Evolutionary conservation across 2,329 filamentous ascomycete genomes (phyloP).

Genomic region (Venturia aucupariae): DNA sequence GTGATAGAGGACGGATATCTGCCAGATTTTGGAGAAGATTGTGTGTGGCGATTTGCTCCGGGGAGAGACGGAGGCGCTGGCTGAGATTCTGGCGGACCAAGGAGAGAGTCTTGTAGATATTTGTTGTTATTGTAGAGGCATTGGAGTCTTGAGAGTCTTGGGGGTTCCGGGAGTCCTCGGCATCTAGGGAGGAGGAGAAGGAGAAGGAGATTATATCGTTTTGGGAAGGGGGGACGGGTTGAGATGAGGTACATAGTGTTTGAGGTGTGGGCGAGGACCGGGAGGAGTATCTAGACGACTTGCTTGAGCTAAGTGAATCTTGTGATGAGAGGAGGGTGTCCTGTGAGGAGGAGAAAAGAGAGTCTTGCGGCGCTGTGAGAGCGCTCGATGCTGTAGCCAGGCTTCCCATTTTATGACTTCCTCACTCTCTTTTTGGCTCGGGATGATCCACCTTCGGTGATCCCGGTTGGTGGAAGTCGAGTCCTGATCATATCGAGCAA

Average conservation of each 20-base stretch:
- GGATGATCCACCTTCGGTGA: background rate
- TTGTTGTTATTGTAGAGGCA: background rate
- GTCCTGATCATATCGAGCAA: conserved; percentile 68
- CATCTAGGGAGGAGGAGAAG: background rate
- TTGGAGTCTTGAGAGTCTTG: background rate
- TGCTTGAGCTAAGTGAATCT: background rate
- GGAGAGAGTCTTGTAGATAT: background rate
- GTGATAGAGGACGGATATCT: background rate
- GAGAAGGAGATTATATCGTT: background rate
- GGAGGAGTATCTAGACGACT: background rate
- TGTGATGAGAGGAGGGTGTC: background rate
- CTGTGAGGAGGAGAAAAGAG: background rate
- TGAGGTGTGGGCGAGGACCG: background rate
- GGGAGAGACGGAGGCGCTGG: background rate
- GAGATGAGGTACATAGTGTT: background rate
- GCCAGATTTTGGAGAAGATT: background rate
- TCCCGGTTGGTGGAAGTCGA: background rate
- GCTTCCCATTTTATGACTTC: background rate
- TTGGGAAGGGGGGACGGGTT: background rate
- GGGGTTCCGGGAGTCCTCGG: background rate
- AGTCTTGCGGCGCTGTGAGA: background rate
- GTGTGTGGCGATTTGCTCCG: background rate
- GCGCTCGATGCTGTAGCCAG: background rate
- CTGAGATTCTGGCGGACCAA: background rate
- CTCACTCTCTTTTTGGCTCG: background rate